Evolutionary conservation across 495 filamentous ascomycete genomes (phyloP).

Genomic region (Lasiosphaeriaceae sp.): DNA sequence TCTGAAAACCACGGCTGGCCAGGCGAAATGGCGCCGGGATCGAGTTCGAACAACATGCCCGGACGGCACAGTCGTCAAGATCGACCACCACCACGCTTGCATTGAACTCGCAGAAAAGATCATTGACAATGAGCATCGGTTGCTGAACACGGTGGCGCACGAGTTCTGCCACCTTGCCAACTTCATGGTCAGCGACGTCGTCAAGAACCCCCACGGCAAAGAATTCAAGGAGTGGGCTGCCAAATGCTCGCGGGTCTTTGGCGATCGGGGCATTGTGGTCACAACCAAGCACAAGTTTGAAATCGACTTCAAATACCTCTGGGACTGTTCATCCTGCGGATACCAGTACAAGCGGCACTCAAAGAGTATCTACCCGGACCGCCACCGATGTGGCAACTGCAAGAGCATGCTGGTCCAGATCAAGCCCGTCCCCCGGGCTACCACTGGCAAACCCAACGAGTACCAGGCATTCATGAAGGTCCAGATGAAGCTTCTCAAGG

Average conservation of each 20-base stretch:
- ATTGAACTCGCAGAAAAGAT: slow-evolving; percentile 90
- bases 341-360: slow-evolving; percentile 73
- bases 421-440: slow-evolving; percentile 65
- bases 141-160: slow-evolving; percentile 85
- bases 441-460: slow-evolving; percentile 30
- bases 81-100: slow-evolving; percentile 57
- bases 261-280: slow-evolving; percentile 56
- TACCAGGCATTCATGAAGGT: slow-evolving; percentile 69
- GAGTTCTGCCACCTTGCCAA: slow-evolving; percentile 94
- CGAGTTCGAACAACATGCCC: slow-evolving; percentile 33
- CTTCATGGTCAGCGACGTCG: slow-evolving; percentile 70
- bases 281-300: slow-evolving; percentile 84
- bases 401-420: slow-evolving; percentile 66
- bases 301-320: slow-evolving; percentile 87
- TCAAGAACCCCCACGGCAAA: slow-evolving; percentile 69
- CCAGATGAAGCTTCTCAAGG: slow-evolving; percentile 54
- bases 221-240: slow-evolving; percentile 75
- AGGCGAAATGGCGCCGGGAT: slow-evolving; percentile 75
- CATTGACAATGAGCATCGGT: slow-evolving; percentile 68
- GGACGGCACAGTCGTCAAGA: slow-evolving; percentile 3
- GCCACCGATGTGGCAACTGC: slow-evolving; percentile 69
- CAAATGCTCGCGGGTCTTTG: slow-evolving; percentile 33
- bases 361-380: slow-evolving; percentile 67
- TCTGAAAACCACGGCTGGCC: slow-evolving; percentile 80
- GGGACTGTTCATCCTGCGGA: slow-evolving; percentile 70